Evolutionary conservation across 148 eudicot species (phyloP), one percentile per base, ranked within the genome.

Genomic region (Diospyros lotus): DNA sequence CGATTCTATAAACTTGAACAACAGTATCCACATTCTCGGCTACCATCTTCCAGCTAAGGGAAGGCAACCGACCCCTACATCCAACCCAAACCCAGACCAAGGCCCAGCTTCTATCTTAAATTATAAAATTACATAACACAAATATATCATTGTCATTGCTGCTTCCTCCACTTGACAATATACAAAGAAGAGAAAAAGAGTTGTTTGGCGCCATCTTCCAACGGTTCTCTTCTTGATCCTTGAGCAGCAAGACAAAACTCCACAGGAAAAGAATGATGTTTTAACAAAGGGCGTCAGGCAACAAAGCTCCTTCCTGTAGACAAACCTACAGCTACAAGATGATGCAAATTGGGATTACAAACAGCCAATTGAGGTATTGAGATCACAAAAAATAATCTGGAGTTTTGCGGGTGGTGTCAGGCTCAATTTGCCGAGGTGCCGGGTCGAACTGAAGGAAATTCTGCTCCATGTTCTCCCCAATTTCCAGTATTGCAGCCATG

Each of bases 381-480:
- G 70, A 86, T 94, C 87, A 94, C 88, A 94, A 86, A 86, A 94
- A 94, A 76, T 94, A 94, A 86, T 94, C 98, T 4, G 98, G 98
- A 69, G 98, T 92, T 79, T 92, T 94, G 76, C 98, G 94, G 3
- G 93, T 84, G 10, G 97, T 90, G 82, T 94, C 98, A 0, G 98
- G 98, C 75, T 94, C 98, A 58, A 94, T 92, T 85, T 94, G 98
- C 68, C 93, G 80, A 46, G 98, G 98, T 50, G 98, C 97, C 14
- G 98, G 98, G 79, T 94, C 98, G 45, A 94, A 94, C 58, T 94
- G 98, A 72, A 94, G 93, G 86, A 94, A 94, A 82, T 90, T 92
- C 80, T 91, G 98, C 62, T 94, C 98, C 98, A 94, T 94, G 75
- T 94, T 91, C 79, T 94, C 98, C 72, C 98, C 98, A 44, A 94